Percentiles rank a stretch among this genome's conserved stretches.
phyloP scores from a whole-genome alignment of 805 yeast species.

The Candida cerambycidarum region DNA sequence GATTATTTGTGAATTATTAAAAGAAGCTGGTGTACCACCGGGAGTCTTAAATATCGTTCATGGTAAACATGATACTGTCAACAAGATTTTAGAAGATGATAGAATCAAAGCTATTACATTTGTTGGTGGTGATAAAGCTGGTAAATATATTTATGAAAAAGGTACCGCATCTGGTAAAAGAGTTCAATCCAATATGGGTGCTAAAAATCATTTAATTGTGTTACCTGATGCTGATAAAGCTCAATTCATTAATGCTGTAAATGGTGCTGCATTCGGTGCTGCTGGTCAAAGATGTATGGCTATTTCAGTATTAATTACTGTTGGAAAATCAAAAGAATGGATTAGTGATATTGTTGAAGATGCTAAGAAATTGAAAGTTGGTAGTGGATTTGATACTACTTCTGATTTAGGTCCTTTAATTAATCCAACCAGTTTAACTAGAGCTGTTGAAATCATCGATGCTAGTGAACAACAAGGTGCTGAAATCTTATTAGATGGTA shows the following conservation, averaged over 20 bases:
- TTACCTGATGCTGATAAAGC: conserved; percentile 70
- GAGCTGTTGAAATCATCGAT: conserved; percentile 55
- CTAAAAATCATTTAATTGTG: conserved; percentile 74
- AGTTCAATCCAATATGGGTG: conserved; percentile 76
- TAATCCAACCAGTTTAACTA: conserved; percentile 54
- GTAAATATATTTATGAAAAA: conserved; percentile 65
- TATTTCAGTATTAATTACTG: conserved; percentile 69
- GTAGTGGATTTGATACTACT: conserved; percentile 64
- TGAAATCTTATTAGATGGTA: conserved; percentile 61
- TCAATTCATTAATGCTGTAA: conserved; percentile 62
- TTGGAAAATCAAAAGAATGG: conserved; percentile 67
- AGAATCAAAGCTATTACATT: conserved; percentile 75
- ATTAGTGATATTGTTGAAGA: conserved; percentile 55
- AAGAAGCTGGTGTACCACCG: conserved; percentile 73
- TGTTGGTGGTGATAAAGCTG: conserved; percentile 79
- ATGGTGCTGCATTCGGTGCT: conserved; percentile 79
- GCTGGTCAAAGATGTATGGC: conserved; percentile 88
- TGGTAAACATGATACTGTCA: conserved; percentile 72
- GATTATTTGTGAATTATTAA: conserved; percentile 68
- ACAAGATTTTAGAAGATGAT: conserved; percentile 67
- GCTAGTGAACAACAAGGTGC: conserved; percentile 64
- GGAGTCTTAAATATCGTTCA: conserved; percentile 73
- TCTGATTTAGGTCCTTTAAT: conserved; percentile 75
- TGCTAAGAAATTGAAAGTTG: conserved; percentile 57
- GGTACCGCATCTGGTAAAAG: conserved; percentile 71